phyloP scores from a whole-genome alignment of 106 monocot species.

The Chionographis japonica region DNA sequence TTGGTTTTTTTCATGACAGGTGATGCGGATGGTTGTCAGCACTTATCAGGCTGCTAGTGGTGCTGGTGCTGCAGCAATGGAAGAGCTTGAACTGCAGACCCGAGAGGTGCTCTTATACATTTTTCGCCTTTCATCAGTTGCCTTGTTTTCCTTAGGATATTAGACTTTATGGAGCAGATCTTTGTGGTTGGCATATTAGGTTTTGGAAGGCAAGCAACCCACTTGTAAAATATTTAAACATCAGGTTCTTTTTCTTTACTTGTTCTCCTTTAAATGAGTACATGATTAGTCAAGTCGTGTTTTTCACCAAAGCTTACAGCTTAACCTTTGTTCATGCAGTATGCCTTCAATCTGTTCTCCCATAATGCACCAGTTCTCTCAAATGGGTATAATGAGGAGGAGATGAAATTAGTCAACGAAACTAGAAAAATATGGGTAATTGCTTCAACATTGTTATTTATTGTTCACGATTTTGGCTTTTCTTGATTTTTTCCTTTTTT shows the following conservation, averaged over 20 bases:
- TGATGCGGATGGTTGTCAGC: conserved; percentile 94
- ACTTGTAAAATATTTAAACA: conserved; percentile 93
- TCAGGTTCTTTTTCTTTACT: conserved; percentile 46
- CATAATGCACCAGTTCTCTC: conserved; percentile 85
- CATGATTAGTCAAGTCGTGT: background rate
- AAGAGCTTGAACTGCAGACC: conserved; percentile 88
- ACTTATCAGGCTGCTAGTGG: conserved; percentile 99
- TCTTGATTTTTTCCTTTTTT: no score
- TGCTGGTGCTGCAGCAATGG: conserved; percentile 99
- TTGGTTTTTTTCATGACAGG: conserved; percentile 34
- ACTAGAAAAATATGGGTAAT: conserved; percentile 96
- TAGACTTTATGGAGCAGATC: background rate
- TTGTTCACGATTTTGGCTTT: no score
- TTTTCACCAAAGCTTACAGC: background rate
- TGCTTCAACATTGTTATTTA: background rate
- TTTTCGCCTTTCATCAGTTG: background rate
- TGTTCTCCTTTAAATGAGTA: background rate
- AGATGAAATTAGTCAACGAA: conserved; percentile 98
- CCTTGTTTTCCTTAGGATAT: background rate
- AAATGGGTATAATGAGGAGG: conserved; percentile 99
- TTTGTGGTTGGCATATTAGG: conserved; percentile 34
- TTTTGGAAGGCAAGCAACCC: conserved; percentile 84
- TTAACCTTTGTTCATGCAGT: conserved; percentile 40
- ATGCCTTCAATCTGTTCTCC: conserved; percentile 98
- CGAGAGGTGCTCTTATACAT: conserved; percentile 52